Conservation (phyloP, 257 asterid species). For the Salvia rosmarinus region DNA sequence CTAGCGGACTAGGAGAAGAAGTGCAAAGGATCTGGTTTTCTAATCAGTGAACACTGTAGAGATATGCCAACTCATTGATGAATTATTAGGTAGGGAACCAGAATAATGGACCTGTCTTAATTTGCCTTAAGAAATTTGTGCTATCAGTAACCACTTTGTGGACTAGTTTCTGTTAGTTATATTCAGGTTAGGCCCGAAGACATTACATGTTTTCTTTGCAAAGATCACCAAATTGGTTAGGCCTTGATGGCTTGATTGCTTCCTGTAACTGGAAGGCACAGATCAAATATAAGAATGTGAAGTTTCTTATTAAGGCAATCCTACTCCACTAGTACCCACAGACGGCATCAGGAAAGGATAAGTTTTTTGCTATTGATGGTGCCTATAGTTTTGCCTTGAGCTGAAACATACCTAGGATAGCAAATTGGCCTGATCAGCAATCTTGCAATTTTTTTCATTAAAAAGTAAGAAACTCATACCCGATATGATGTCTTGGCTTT, state of each 20-base stretch:
- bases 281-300: too few relatives aligned
- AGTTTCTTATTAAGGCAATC: neutral
- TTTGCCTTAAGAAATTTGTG: slow-evolving; percentile 38
- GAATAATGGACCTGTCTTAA: slow-evolving; percentile 26
- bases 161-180: slow-evolving; percentile 7
- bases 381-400: slow-evolving; percentile 23
- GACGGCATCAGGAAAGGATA: neutral
- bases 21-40: too few relatives aligned
- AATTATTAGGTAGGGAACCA: slow-evolving; percentile 13
- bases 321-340: neutral
- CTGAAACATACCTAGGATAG: neutral
- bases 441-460: neutral
- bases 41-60: neutral
- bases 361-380: neutral
- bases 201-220: slow-evolving; percentile 2
- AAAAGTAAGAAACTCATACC: slow-evolving; percentile 5
- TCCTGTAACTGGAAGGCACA: slow-evolving; percentile 24
- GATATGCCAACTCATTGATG: slow-evolving; percentile 9
- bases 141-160: slow-evolving; percentile 13
- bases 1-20: too few relatives aligned
- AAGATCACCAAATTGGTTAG: slow-evolving; percentile 20
- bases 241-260: neutral
- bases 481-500: neutral
- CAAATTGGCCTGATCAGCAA: neutral
- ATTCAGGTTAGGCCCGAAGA: slow-evolving; percentile 15